Evolutionary conservation across 352 stramenopile species (phyloP).

Genomic region (Pythium pyrilobum): DNA sequence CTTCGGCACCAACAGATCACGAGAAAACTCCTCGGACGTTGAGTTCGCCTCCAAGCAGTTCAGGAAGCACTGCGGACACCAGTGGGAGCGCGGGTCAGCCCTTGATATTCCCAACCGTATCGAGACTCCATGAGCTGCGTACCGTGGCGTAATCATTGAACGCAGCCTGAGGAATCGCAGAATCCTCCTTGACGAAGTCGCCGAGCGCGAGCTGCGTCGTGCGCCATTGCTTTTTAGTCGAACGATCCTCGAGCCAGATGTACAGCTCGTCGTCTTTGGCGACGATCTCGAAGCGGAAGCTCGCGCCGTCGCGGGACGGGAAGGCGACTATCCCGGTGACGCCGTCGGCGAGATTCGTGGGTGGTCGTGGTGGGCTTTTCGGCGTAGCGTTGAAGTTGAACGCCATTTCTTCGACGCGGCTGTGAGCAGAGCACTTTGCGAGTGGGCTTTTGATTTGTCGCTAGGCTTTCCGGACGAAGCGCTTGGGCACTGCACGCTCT

Average conservation of each 20-base stretch:
- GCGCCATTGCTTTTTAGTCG: background rate
- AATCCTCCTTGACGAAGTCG: background rate
- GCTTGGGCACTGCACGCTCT: too few relatives aligned
- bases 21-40: background rate
- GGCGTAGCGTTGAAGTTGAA: too few relatives aligned
- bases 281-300: background rate
- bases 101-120: too few relatives aligned
- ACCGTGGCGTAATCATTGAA: background rate
- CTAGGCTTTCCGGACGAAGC: too few relatives aligned
- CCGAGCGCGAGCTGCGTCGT: background rate
- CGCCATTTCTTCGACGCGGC: too few relatives aligned
- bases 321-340: background rate
- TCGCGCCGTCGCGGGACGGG: background rate
- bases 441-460: too few relatives aligned
- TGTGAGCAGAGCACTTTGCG: too few relatives aligned
- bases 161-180: background rate
- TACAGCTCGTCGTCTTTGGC: background rate
- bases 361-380: too few relatives aligned
- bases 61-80: background rate
- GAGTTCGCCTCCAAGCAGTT: background rate
- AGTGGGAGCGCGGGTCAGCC: too few relatives aligned
- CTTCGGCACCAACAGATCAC: background rate
- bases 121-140: background rate
- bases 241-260: constrained; percentile 4
- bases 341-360: background rate